phyloP scores from a whole-genome alignment of 768 basidiomycete species.

The Terana coerulea region DNA sequence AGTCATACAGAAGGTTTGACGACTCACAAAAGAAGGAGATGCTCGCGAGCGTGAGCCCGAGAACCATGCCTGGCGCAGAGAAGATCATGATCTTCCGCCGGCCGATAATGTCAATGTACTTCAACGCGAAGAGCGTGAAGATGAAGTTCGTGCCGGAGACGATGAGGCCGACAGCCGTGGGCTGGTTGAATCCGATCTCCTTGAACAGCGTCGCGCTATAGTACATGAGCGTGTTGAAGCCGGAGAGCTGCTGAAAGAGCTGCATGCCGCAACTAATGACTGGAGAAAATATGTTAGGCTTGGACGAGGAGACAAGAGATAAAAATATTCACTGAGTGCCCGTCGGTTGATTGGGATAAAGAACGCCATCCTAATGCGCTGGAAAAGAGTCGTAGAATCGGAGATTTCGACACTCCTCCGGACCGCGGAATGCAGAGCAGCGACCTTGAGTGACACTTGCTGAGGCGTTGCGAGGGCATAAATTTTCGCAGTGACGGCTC shows the following conservation, averaged over 20 bases:
- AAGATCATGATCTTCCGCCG: constrained; percentile 66
- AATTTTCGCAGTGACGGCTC: constrained; percentile 56
- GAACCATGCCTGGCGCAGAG: constrained; percentile 70
- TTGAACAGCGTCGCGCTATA: constrained; percentile 67
- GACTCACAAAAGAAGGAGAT: constrained; percentile 63
- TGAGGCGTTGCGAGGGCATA: constrained; percentile 61
- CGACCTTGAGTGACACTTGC: constrained; percentile 64
- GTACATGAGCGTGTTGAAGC: constrained; percentile 76
- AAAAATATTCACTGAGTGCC: constrained; percentile 52
- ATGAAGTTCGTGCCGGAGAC: constrained; percentile 76
- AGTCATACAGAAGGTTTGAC: background rate
- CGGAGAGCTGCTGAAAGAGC: constrained; percentile 80
- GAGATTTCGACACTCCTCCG: constrained; percentile 57
- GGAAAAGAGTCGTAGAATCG: constrained; percentile 55
- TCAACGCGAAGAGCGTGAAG: constrained; percentile 73
- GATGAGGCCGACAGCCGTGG: constrained; percentile 77
- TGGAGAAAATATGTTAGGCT: constrained; percentile 22
- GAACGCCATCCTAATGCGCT: constrained; percentile 54
- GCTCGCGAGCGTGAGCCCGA: constrained; percentile 59
- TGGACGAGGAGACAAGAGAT: background rate
- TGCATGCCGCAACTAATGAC: constrained; percentile 79
- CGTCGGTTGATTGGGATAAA: constrained; percentile 57
- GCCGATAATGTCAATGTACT: constrained; percentile 70
- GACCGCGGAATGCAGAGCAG: constrained; percentile 50
- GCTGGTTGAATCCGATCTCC: constrained; percentile 77